Conservation (phyloP, 345 rosid species). For the Nasturtium officinale region DNA sequence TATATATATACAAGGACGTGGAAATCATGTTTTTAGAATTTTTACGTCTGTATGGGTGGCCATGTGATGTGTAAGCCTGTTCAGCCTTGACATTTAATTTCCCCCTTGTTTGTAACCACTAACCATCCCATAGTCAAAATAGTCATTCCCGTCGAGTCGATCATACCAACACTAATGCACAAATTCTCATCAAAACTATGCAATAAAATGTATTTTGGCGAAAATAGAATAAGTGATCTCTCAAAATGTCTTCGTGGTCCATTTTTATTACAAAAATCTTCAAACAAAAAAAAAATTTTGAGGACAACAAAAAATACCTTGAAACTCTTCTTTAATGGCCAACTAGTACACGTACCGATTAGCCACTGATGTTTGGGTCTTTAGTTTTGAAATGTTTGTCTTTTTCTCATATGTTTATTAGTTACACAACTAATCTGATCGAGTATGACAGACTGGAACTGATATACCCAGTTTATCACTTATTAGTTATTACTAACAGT, state of each 20-base stretch:
- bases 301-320: too few relatives aligned
- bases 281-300: too few relatives aligned
- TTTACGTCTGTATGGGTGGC: conserved; percentile 2
- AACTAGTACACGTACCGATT: background rate
- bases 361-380: background rate
- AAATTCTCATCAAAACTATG: too few relatives aligned
- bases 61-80: conserved; percentile 22
- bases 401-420: background rate
- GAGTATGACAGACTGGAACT: background rate
- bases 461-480: background rate
- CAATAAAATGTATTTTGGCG: too few relatives aligned
- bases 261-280: too few relatives aligned
- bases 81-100: too few relatives aligned
- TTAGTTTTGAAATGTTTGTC: background rate
- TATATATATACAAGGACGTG: background rate
- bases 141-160: too few relatives aligned
- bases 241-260: too few relatives aligned
- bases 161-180: too few relatives aligned
- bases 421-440: conserved; percentile 8
- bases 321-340: background rate
- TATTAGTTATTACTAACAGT: background rate
- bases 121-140: too few relatives aligned
- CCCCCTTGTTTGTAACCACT: too few relatives aligned
- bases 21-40: background rate
- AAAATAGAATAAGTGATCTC: too few relatives aligned